Percentiles rank a stretch among this genome's conserved stretches.
phyloP scores from a whole-genome alignment of 179 eudicot genomes.

The Kewa caespitosa region DNA sequence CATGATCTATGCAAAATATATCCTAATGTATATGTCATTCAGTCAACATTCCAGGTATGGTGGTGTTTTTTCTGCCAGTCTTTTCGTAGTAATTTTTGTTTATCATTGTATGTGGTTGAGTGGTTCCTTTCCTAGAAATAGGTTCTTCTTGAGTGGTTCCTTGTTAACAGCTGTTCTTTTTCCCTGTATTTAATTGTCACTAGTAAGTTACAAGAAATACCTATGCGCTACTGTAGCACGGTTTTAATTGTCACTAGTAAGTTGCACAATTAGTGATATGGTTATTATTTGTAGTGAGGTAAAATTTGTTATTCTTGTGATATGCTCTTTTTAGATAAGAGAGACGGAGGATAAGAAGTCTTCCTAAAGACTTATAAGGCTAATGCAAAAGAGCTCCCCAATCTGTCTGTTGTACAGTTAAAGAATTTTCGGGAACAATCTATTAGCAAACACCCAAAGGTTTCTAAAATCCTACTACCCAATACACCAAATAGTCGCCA shows the following conservation, averaged over 20 bases:
- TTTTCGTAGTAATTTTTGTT: neutral
- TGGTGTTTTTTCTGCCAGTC: slow-evolving; percentile 2
- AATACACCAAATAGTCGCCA: too few species aligned
- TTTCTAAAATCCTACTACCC: too few species aligned
- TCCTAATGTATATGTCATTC: slow-evolving; percentile 72
- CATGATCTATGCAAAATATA: slow-evolving; percentile 77
- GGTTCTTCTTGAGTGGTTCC: neutral
- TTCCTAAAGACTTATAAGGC: too few species aligned
- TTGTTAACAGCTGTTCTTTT: neutral
- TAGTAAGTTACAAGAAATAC: too few species aligned
- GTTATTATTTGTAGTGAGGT: neutral
- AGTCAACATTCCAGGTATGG: slow-evolving; percentile 76
- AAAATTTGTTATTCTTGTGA: neutral
- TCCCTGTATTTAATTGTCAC: neutral
- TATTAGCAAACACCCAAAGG: too few species aligned
- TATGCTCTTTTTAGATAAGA: too few species aligned
- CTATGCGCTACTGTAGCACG: too few species aligned
- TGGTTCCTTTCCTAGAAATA: neutral
- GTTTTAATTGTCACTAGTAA: too few species aligned
- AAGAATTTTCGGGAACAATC: too few species aligned
- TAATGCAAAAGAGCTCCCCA: too few species aligned
- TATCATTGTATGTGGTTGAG: neutral
- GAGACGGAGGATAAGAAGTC: too few species aligned
- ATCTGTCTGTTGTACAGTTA: too few species aligned
- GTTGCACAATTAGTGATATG: neutral